Evolutionary conservation across 192 early-diverging fungal genomes (phyloP).

Genomic region (Mortierella claussenii): DNA sequence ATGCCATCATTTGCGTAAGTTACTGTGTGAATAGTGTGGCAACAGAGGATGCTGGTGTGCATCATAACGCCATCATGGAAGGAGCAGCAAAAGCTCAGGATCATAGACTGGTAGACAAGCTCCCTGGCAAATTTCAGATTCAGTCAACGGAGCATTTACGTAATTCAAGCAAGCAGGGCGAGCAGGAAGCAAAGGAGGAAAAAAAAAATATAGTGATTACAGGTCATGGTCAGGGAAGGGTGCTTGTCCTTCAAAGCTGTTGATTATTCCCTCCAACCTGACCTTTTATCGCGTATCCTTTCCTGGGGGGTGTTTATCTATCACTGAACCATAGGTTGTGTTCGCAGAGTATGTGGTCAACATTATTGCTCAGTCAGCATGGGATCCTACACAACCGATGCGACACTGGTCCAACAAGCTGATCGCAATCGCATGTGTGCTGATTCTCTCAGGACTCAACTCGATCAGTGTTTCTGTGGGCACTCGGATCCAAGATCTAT

Average conservation of each 20-base stretch:
- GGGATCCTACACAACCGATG: constrained; percentile 51
- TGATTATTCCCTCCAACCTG: not conserved
- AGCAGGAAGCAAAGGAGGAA: no score
- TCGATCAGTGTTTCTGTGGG: constrained; percentile 71
- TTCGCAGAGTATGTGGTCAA: constrained; percentile 81
- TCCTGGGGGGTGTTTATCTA: not conserved
- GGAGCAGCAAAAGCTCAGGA: no score
- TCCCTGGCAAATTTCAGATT: no score
- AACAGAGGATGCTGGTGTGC: no score
- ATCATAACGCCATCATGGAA: no score
- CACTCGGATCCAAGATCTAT: constrained; percentile 74
- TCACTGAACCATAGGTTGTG: constrained; percentile 53
- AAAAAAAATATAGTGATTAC: no score
- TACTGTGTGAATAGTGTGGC: no score
- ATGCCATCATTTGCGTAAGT: constrained; percentile 77
- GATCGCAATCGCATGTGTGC: constrained; percentile 68
- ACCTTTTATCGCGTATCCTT: not conserved
- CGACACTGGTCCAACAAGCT: constrained; percentile 59
- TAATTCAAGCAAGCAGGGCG: no score
- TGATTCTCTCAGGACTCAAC: constrained; percentile 72
- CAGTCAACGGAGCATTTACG: no score
- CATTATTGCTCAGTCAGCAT: constrained; percentile 69
- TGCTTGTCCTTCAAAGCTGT: no score
- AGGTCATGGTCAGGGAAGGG: no score
- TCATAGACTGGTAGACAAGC: no score